Evolutionary conservation across 331 rosid genomes (phyloP).

Genomic region (Arachis monticola): DNA sequence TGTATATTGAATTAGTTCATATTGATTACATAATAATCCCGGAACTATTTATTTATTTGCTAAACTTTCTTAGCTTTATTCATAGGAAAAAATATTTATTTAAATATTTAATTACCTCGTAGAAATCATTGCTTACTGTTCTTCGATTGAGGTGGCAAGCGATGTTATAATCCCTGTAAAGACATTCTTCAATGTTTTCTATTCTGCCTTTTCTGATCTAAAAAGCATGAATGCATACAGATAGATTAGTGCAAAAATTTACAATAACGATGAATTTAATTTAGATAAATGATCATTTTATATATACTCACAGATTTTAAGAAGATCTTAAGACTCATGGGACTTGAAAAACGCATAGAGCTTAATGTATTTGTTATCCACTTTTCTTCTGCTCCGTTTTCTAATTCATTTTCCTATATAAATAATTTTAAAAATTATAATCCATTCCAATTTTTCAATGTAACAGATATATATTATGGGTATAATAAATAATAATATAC

Average conservation of each 20-base stretch:
- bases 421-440: no score
- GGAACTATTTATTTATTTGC: no score
- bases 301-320: slow-evolving; percentile 32
- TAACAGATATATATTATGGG: no score
- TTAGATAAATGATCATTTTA: no score
- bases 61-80: no score
- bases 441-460: no score
- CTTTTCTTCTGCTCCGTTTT: background rate
- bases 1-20: no score
- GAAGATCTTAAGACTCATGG: slow-evolving; percentile 25
- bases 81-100: no score
- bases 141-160: background rate
- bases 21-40: no score
- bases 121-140: slow-evolving; percentile 25
- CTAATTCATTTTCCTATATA: no score
- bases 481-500: no score
- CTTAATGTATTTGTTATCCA: slow-evolving; percentile 31
- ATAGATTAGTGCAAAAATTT: background rate
- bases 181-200: slow-evolving; percentile 30
- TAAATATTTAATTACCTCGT: slow-evolving; percentile 27
- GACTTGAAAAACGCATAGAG: slow-evolving; percentile 32
- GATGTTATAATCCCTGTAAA: slow-evolving; percentile 27
- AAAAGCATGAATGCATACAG: background rate
- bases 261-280: background rate
- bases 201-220: slow-evolving; percentile 21